Conservation (phyloP, 169 alveolate genomes). For the Plasmodium vivax region DNA sequence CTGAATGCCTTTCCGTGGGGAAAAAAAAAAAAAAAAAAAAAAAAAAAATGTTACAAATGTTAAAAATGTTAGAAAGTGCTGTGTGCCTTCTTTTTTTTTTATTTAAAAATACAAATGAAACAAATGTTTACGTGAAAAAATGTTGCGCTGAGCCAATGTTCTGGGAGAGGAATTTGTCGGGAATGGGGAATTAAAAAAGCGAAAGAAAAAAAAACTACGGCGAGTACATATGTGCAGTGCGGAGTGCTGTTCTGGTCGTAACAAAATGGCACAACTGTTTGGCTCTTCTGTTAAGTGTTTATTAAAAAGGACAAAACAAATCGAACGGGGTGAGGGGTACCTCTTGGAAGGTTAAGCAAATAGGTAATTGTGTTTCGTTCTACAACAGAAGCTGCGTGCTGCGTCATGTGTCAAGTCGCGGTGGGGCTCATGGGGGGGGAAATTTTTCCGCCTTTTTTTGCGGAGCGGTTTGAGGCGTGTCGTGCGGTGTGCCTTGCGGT, state of each 20-base stretch:
- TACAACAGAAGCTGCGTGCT: neutral
- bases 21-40: neutral
- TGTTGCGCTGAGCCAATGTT: neutral
- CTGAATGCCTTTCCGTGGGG: neutral
- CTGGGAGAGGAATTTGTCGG: neutral
- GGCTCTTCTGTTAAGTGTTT: neutral
- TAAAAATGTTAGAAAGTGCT: neutral
- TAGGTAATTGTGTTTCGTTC: neutral
- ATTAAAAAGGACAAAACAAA: neutral
- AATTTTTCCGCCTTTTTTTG: neutral
- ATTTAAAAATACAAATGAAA: neutral
- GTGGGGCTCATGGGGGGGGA: neutral
- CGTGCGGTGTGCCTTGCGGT: too few species aligned
- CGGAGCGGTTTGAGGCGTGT: too few species aligned
- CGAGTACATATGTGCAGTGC: neutral
- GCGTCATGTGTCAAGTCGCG: neutral
- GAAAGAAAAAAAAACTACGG: neutral
- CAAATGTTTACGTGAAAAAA: neutral
- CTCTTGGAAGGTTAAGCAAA: neutral
- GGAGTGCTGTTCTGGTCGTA: neutral
- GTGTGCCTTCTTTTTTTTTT: neutral
- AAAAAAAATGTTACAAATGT: too few species aligned
- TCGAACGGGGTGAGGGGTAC: neutral
- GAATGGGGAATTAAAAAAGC: neutral
- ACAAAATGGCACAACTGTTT: neutral